Conservation (phyloP, 2,329 filamentous ascomycete genomes). For the Hypoxylon sp. region DNA sequence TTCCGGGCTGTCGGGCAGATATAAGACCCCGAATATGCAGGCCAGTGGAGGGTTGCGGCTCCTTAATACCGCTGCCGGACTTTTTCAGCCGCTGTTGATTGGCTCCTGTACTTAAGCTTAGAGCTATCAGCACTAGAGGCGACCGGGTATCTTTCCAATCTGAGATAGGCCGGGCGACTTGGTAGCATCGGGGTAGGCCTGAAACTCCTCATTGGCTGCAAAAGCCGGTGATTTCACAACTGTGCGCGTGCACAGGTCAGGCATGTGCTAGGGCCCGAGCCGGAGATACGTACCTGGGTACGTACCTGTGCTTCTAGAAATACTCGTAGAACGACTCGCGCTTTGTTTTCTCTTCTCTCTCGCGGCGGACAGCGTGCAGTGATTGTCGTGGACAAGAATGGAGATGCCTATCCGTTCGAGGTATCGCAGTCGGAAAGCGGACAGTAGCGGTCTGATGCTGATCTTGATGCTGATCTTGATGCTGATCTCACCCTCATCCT, state of each 20-base stretch:
- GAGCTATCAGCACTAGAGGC: constrained; percentile 3
- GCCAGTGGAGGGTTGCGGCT: constrained; percentile 9
- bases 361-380: no score
- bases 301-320: no score
- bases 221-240: neutral
- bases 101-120: no score
- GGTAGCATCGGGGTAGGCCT: neutral
- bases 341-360: no score
- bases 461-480: no score
- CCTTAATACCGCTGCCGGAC: constrained; percentile 11
- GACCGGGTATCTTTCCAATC: constrained; percentile 17
- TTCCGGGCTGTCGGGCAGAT: constrained; percentile 31
- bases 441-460: neutral
- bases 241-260: neutral
- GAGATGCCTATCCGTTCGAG: neutral
- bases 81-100: constrained; percentile 4
- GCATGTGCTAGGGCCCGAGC: no score
- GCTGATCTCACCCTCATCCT: no score
- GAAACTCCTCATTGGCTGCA: constrained; percentile 6
- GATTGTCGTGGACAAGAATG: neutral
- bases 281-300: no score
- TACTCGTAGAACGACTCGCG: no score
- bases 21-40: constrained; percentile 26
- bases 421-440: neutral
- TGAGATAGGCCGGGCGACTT: neutral